Base-by-base conservation (phyloP, 129 eudicot species). In the Ambrosia trifida region DNA sequence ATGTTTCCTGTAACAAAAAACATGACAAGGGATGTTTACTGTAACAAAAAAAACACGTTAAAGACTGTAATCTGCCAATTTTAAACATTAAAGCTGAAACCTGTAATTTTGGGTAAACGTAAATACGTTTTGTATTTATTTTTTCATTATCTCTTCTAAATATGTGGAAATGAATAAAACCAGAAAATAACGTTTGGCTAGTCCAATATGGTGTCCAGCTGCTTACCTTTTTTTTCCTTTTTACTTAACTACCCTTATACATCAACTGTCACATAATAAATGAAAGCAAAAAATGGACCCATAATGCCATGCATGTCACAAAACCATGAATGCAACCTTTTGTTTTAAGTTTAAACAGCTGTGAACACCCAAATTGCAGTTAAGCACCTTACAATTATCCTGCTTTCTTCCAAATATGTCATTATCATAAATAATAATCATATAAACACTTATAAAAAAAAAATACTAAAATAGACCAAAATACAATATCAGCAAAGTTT, bases 121-220 rank as follows among this genome's bases (percentile, higher is more conserved):
- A n/a, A n/a, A n/a, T n/a, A n/a, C n/a, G n/a, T n/a, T n/a, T n/a
- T n/a, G n/a, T n/a, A n/a, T n/a, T n/a, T n/a, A n/a, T n/a, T n/a
- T 24, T 24, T 24, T 24, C 28, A 24, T 24, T 24, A 24, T 24
- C 44, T 10, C 1, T 40, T 40, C 44, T 10, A 40, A 40, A 40
- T 40, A 40, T 40, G 44, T 40, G 61, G 7, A 57, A 57, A 57
- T 24, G 64, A 57, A 57, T 57, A 57, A 0, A 11, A 11, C 16
- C 40, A 28, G 1, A 59, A 59, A 59, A 59, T 12, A 59, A 7
- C 33, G 19, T 62, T 62, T 51, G 18, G 16, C n/a, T 59, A 44
- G 76, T 77, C 81, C 31, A 69, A 20, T 17, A 69, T 69, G 81
- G 76, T 71, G 75, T 69, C 72, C 65, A 77, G 71, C 76, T 77